Evolutionary conservation across 139 green algal genomes (phyloP).

Genomic region (Nannochloris sp.): DNA sequence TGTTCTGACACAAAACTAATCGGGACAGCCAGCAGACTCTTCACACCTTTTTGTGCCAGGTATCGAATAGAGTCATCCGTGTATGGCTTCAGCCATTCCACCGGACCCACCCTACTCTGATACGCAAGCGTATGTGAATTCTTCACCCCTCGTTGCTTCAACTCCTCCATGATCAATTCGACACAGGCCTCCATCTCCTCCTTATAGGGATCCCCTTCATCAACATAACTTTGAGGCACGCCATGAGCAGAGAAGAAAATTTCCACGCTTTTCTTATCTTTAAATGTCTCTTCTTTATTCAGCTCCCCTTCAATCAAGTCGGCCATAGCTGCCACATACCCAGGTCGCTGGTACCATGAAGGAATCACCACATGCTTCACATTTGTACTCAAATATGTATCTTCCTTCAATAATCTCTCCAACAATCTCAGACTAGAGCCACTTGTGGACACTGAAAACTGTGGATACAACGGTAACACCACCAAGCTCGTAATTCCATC

Average conservation of each 20-base stretch:
- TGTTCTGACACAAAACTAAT: conserved; percentile 97
- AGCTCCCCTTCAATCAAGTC: conserved; percentile 83
- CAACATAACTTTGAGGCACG: conserved; percentile 91
- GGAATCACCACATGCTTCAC: conserved; percentile 41
- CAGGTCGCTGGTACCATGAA: conserved; percentile 74
- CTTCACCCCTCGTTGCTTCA: conserved; percentile 46
- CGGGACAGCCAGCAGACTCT: conserved; percentile 85
- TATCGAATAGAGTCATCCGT: conserved; percentile 93
- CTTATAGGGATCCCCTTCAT: conserved; percentile 95
- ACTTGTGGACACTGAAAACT: conserved; percentile 92
- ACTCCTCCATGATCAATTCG: conserved; percentile 82
- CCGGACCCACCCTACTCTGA: conserved; percentile 88
- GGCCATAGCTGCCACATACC: conserved; percentile 90
- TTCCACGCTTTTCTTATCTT: conserved; percentile 26
- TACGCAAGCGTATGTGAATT: conserved; percentile 96
- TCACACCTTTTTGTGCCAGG: conserved; percentile 61
- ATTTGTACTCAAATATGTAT: conserved; percentile 18
- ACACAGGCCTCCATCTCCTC: conserved; percentile 98
- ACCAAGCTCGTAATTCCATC: conserved; percentile 78
- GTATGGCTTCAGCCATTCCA: conserved; percentile 97
- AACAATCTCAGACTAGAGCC: conserved; percentile 87
- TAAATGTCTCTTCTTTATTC: conserved; percentile 36
- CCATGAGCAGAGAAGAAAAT: conserved; percentile 98
- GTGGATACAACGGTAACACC: conserved; percentile 91
- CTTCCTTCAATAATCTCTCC: conserved; percentile 64